Conservation (phyloP, 2,329 filamentous ascomycete genomes). For the Fusarium burgessii region DNA sequence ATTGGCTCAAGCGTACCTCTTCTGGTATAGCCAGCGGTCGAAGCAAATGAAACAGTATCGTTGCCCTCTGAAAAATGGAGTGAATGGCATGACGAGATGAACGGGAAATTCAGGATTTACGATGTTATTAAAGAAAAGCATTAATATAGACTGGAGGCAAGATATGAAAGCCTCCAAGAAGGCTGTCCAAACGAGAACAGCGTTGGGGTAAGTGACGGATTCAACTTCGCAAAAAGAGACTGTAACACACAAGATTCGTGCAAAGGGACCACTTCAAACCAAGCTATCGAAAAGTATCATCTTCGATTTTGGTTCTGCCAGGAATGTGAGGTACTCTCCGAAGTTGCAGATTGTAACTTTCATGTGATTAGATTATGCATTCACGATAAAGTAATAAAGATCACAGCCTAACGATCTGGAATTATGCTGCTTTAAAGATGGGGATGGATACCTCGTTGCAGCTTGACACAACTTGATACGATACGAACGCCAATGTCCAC, state of each 20-base stretch:
- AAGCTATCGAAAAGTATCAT: not conserved
- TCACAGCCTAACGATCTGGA: not conserved
- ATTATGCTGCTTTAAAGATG: not conserved
- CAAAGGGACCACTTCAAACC: not conserved
- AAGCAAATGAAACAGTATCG: not conserved
- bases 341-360: too few relatives aligned
- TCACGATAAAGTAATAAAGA: not conserved
- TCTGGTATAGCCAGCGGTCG: not conserved
- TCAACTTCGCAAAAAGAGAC: not conserved
- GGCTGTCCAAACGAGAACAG: not conserved
- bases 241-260: not conserved
- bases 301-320: not conserved
- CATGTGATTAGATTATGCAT: not conserved
- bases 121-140: slow-evolving; percentile 4
- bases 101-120: not conserved
- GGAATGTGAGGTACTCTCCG: too few relatives aligned
- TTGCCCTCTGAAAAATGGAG: not conserved
- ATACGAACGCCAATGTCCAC: not conserved
- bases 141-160: not conserved
- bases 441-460: not conserved
- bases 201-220: not conserved
- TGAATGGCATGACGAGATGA: not conserved
- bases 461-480: not conserved
- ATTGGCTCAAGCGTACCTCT: not conserved
- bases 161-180: not conserved